These are phyloP conservation scores for Neoscytalidium dimidiatum DNA, from an alignment of 2,329 filamentous ascomycete species.

Conservation along the genomic window DNA sequence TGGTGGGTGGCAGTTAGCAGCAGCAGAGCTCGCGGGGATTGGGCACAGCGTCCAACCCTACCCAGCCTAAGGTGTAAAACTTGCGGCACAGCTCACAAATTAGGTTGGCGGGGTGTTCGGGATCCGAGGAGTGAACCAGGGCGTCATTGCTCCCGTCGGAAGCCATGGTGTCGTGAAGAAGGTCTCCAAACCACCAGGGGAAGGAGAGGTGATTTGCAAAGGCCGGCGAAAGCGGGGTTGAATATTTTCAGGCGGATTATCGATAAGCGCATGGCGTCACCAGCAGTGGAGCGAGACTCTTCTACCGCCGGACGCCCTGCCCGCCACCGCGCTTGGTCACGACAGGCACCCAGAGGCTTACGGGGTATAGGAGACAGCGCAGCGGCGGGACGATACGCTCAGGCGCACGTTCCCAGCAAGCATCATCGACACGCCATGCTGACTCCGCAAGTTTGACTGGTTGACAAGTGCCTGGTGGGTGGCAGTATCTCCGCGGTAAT, in stretches of 20 bases:
- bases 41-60: slow-evolving; percentile 29
- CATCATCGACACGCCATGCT: no score
- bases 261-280: slow-evolving; percentile 7
- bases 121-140: slow-evolving; percentile 64
- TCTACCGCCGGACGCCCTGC: no score
- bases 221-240: background rate
- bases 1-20: slow-evolving; percentile 24
- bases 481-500: no score
- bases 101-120: slow-evolving; percentile 89
- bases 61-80: slow-evolving; percentile 96
- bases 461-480: no score
- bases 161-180: background rate
- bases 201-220: background rate
- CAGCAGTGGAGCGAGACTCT: no score
- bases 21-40: background rate
- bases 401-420: no score
- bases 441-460: no score
- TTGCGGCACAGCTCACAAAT: slow-evolving; percentile 92
- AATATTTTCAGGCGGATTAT: slow-evolving; percentile 10
- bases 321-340: no score
- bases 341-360: no score
- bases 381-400: no score
- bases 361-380: no score
- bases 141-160: slow-evolving; percentile 43
- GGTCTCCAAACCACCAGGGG: background rate